phyloP scores from a whole-genome alignment of 768 basidiomycete genomes.

The Naganishia onofrii region DNA sequence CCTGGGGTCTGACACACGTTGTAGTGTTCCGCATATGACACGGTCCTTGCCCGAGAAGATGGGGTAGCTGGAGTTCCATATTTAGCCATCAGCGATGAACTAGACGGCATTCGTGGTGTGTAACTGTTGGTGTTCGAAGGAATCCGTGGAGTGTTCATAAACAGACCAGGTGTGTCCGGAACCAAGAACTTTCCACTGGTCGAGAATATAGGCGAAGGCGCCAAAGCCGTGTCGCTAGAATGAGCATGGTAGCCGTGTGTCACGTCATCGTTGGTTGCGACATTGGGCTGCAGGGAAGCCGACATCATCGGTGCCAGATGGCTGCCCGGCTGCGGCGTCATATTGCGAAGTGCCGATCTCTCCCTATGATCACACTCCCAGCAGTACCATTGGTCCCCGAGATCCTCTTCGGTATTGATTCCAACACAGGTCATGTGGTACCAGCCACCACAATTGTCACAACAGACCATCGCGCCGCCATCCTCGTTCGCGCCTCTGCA shows the following conservation, averaged over 20 bases:
- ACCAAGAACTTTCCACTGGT: constrained; percentile 23
- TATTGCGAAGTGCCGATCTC: background rate
- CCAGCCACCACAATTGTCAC: constrained; percentile 31
- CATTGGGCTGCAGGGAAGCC: constrained; percentile 8
- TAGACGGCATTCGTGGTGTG: constrained; percentile 28
- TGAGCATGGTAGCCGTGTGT: constrained; percentile 27
- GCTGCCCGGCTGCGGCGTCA: background rate
- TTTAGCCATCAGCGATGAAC: constrained; percentile 8
- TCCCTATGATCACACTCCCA: constrained; percentile 9
- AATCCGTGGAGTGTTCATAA: constrained; percentile 14
- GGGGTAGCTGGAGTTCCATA: constrained; percentile 29
- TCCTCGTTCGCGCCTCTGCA: constrained; percentile 29
- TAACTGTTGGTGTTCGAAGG: constrained; percentile 15
- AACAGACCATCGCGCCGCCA: constrained; percentile 33
- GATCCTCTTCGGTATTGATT: constrained; percentile 30
- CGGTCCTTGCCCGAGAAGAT: constrained; percentile 14
- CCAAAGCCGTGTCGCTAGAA: constrained; percentile 28
- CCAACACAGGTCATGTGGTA: constrained; percentile 32
- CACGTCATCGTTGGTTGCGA: constrained; percentile 23
- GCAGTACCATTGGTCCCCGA: constrained; percentile 32
- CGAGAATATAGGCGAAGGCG: constrained; percentile 33
- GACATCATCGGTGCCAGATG: background rate
- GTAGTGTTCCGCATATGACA: constrained; percentile 35
- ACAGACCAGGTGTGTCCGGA: constrained; percentile 24
- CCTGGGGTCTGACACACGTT: constrained; percentile 34